Percentiles rank a stretch among this genome's conserved stretches.
Conservation (phyloP, 805 yeast species). For the Candida railenensis region DNA sequence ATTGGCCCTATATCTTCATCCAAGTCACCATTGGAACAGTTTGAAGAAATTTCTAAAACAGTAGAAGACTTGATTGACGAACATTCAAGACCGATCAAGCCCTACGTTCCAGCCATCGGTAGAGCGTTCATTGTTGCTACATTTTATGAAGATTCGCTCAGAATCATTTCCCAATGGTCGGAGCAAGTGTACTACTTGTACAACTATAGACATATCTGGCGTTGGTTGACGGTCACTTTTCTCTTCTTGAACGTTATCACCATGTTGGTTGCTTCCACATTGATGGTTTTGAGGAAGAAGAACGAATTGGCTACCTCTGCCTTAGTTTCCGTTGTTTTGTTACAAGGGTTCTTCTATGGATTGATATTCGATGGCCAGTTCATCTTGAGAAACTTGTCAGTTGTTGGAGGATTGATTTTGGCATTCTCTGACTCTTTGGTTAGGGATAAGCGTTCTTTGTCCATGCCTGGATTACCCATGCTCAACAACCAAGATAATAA, state of each 20-base stretch:
- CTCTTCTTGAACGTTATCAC: slow-evolving; percentile 59
- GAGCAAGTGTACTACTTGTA: slow-evolving; percentile 86
- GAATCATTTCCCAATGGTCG: slow-evolving; percentile 85
- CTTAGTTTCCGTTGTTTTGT: slow-evolving; percentile 65
- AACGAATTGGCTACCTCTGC: slow-evolving; percentile 70
- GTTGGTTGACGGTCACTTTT: slow-evolving; percentile 72
- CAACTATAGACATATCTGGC: slow-evolving; percentile 76
- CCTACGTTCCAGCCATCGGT: slow-evolving; percentile 84
- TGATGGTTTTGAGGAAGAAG: slow-evolving; percentile 67
- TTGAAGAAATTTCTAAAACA: slow-evolving; percentile 52
- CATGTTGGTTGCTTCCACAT: slow-evolving; percentile 73
- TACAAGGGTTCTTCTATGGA: slow-evolving; percentile 89
- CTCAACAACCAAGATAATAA: slow-evolving; percentile 69
- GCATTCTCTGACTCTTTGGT: slow-evolving; percentile 86
- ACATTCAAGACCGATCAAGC: slow-evolving; percentile 54
- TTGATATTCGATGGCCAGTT: slow-evolving; percentile 77
- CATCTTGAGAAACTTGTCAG: slow-evolving; percentile 82
- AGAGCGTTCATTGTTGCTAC: slow-evolving; percentile 91
- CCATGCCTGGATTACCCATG: slow-evolving; percentile 77
- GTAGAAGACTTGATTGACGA: slow-evolving; percentile 56
- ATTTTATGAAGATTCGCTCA: slow-evolving; percentile 81
- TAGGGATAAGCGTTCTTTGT: slow-evolving; percentile 63
- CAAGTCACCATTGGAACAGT: slow-evolving; percentile 31
- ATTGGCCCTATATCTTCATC: slow-evolving; percentile 27
- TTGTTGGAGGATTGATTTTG: slow-evolving; percentile 87